These are phyloP conservation scores for Coemansia sp. DNA, from an alignment of 192 early-diverging fungal genomes.

Conservation along the genomic window DNA sequence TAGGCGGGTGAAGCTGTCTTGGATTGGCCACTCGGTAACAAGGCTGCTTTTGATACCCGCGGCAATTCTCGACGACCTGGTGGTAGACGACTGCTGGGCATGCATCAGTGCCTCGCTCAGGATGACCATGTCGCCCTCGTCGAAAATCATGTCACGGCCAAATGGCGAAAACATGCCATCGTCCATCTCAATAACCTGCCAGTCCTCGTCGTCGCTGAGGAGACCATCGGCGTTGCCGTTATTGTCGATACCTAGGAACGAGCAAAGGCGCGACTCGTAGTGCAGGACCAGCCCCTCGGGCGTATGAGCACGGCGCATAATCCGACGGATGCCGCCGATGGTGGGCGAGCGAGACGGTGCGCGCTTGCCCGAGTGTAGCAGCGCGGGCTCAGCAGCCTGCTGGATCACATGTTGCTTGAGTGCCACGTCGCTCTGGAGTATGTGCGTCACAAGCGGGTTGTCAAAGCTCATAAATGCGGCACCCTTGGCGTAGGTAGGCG, in stretches of 20 bases:
- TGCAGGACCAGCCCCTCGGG: slow-evolving; percentile 44
- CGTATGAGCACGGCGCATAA: slow-evolving; percentile 44
- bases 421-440: slow-evolving; percentile 10
- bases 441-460: slow-evolving; percentile 12
- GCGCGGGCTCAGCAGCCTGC: neutral
- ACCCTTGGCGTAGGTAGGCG: neutral
- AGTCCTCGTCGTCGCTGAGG: slow-evolving; percentile 24
- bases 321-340: slow-evolving; percentile 28
- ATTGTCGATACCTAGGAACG: slow-evolving; percentile 24
- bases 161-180: slow-evolving; percentile 33
- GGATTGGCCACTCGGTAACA: slow-evolving; percentile 37
- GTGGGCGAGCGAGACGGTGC: slow-evolving; percentile 9
- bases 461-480: slow-evolving; percentile 1
- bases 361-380: neutral
- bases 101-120: slow-evolving; percentile 18
- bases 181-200: slow-evolving; percentile 40
- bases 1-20: slow-evolving; percentile 46
- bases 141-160: slow-evolving; percentile 23
- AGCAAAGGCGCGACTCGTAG: slow-evolving; percentile 32
- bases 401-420: neutral
- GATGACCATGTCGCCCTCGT: slow-evolving; percentile 39
- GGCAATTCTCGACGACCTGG: slow-evolving; percentile 18
- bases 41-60: slow-evolving; percentile 33
- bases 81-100: slow-evolving; percentile 3
- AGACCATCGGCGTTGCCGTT: slow-evolving; percentile 1